These are phyloP conservation scores for Chaetoscypha palmicola DNA, from an alignment of 2,329 filamentous ascomycete genomes.

Conservation along the genomic window DNA sequence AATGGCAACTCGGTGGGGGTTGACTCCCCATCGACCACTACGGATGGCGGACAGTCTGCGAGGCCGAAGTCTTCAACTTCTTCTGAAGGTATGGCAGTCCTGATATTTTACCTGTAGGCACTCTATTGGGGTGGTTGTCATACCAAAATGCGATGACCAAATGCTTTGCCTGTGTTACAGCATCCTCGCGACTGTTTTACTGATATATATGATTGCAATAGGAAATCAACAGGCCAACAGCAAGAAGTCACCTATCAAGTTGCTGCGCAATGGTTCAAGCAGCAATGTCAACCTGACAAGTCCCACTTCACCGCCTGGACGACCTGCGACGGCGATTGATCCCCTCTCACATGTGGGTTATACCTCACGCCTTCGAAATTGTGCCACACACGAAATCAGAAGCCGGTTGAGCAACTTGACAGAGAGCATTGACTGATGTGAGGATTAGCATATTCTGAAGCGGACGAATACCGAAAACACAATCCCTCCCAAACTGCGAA, in stretches of 20 bases:
- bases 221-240: constrained; percentile 23
- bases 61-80: constrained; percentile 27
- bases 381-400: no score
- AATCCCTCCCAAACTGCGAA: constrained; percentile 44
- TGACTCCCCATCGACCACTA: constrained; percentile 25
- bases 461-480: constrained; percentile 59
- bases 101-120: no score
- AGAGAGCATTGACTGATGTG: constrained; percentile 17
- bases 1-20: constrained; percentile 14
- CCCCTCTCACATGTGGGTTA: constrained; percentile 50
- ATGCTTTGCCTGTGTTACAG: constrained; percentile 9
- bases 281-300: constrained; percentile 22
- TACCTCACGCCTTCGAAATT: no score
- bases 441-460: constrained; percentile 49
- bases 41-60: constrained; percentile 23
- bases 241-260: constrained; percentile 24
- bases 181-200: constrained; percentile 18
- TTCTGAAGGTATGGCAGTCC: constrained; percentile 26
- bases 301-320: constrained; percentile 12
- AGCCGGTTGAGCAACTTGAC: no score
- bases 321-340: constrained; percentile 46
- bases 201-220: constrained; percentile 18
- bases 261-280: constrained; percentile 23
- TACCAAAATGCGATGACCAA: no score
- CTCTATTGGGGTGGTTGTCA: no score